These are phyloP conservation scores for Nymphaea thermarum DNA, from an alignment of 164 flowering plant genomes.

Conservation along the genomic window DNA sequence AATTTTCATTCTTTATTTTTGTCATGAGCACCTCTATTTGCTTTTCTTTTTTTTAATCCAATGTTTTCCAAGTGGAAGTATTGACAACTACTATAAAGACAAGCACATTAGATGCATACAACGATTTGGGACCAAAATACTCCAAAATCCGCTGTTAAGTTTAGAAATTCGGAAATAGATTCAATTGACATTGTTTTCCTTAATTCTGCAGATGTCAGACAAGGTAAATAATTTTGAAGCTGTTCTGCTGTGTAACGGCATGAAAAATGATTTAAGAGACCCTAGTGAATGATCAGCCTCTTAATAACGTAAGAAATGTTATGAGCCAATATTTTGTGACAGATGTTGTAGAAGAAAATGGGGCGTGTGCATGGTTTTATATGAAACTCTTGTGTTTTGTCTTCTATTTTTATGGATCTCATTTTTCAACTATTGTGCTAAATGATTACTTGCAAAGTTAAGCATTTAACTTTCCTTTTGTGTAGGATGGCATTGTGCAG, in stretches of 20 bases:
- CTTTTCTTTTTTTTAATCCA: no score
- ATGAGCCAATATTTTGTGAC: conserved; percentile 76
- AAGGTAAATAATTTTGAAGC: conserved; percentile 85
- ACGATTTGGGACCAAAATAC: no score
- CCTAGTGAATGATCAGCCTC: conserved; percentile 32
- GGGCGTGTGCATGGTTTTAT: conserved; percentile 33
- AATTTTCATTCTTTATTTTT: no score
- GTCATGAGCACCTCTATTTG: no score
- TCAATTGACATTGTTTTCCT: conserved; percentile 95
- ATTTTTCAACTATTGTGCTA: neutral
- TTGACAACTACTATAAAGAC: no score
- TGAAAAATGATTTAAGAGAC: conserved; percentile 71
- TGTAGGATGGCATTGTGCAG: conserved; percentile 93
- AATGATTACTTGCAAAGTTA: neutral
- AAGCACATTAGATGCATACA: no score
- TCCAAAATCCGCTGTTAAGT: conserved; percentile 29
- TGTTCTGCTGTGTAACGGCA: conserved; percentile 92
- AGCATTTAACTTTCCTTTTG: conserved; percentile 2
- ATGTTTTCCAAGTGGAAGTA: no score
- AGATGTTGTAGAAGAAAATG: conserved; percentile 96
- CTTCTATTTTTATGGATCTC: no score
- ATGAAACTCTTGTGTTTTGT: neutral
- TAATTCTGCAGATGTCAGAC: conserved; percentile 93
- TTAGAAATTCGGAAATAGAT: conserved; percentile 87
- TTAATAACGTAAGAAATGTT: conserved; percentile 42